phyloP scores from a whole-genome alignment of 2,329 filamentous ascomycete species.

The Fusarium lyarnte region DNA sequence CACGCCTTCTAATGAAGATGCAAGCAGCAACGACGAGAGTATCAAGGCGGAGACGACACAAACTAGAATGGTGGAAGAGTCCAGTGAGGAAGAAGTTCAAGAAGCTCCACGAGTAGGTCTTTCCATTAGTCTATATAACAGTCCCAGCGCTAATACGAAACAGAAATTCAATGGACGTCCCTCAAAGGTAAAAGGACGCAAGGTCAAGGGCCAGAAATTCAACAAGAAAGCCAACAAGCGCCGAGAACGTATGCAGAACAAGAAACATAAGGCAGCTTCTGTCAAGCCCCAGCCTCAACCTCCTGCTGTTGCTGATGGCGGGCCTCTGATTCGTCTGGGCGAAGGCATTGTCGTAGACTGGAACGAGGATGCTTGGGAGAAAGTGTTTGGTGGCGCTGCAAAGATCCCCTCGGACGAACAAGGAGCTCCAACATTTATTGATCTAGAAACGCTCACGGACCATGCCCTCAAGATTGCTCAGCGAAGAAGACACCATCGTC shows the following conservation, averaged over 20 bases:
- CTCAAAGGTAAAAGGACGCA: constrained; percentile 55
- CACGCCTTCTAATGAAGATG: constrained; percentile 60
- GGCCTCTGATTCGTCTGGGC: constrained; percentile 78
- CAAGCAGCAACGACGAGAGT: constrained; percentile 63
- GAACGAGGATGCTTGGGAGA: constrained; percentile 74
- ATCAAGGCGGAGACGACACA: constrained; percentile 43
- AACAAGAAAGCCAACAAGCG: constrained; percentile 61
- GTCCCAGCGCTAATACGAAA: not conserved
- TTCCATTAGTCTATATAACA: not conserved
- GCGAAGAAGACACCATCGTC: constrained; percentile 65
- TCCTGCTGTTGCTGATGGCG: constrained; percentile 56
- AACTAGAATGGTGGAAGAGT: constrained; percentile 69
- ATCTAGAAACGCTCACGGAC: constrained; percentile 65
- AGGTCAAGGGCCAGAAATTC: constrained; percentile 57
- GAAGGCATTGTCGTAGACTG: constrained; percentile 92
- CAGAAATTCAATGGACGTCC: constrained; percentile 36
- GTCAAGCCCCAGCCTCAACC: constrained; percentile 51
- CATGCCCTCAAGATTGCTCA: constrained; percentile 73
- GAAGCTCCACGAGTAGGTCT: constrained; percentile 41
- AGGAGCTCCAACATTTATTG: constrained; percentile 67
- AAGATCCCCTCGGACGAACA: constrained; percentile 55
- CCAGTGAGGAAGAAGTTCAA: constrained; percentile 62
- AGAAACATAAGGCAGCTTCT: constrained; percentile 48
- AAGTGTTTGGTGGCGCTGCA: constrained; percentile 68
- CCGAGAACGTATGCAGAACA: constrained; percentile 55